A percentile compares a stretch with the other conserved stretches of the same genome.
phyloP scores from a whole-genome alignment of 176 grass and related monocot genomes.

The Cymbopogon citratus region DNA sequence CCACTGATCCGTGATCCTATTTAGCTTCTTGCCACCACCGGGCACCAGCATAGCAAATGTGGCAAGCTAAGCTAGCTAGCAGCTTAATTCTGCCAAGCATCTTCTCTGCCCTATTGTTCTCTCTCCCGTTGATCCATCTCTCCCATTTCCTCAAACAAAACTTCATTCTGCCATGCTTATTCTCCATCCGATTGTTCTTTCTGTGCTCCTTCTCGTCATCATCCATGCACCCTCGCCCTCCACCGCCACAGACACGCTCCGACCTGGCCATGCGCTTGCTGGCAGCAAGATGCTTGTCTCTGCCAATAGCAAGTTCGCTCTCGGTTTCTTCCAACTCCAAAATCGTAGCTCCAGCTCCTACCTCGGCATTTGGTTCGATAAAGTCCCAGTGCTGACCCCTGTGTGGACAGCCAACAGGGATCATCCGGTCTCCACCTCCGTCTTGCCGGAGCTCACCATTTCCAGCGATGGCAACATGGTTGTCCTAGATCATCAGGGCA shows the following conservation, averaged over 20 bases:
- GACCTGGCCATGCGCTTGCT: background rate
- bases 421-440: slow-evolving; percentile 9
- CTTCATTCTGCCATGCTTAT: background rate
- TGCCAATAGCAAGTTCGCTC: slow-evolving; percentile 26
- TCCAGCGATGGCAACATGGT: slow-evolving; percentile 41
- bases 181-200: background rate
- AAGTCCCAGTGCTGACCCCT: no score
- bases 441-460: slow-evolving; percentile 25
- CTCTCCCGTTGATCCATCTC: background rate
- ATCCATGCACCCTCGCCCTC: background rate
- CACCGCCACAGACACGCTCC: background rate
- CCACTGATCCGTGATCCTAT: no score
- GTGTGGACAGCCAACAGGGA: no score
- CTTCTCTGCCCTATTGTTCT: no score
- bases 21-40: no score
- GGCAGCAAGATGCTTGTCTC: slow-evolving; percentile 37
- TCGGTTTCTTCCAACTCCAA: slow-evolving; percentile 5
- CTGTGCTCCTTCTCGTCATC: background rate
- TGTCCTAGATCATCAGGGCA: slow-evolving; percentile 3
- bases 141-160: no score
- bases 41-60: no score
- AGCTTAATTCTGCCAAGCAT: no score
- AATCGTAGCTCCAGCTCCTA: no score
- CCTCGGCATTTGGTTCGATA: no score
- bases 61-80: no score